Evolutionary conservation across 2,329 filamentous ascomycete species (phyloP).

Genomic region (Trichoderma lentiforme): DNA sequence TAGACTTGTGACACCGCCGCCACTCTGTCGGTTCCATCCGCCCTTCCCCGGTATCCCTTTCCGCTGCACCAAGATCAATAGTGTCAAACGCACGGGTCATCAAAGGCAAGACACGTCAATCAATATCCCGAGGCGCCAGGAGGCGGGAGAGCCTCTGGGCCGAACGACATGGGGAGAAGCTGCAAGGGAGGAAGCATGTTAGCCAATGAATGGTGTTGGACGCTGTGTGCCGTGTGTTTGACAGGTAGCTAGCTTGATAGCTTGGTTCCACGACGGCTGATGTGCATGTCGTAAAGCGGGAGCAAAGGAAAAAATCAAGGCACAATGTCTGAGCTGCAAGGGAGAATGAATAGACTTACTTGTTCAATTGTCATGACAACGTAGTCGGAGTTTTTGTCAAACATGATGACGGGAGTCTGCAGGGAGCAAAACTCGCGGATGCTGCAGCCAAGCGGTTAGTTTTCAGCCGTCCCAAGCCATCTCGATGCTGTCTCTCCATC

Average conservation of each 20-base stretch:
- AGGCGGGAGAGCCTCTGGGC: conserved; percentile 55
- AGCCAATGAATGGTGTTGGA: conserved; percentile 11
- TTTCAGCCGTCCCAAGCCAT: background rate
- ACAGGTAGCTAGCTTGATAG: background rate
- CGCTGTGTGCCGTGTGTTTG: background rate
- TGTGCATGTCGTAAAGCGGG: background rate
- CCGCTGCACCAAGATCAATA: background rate
- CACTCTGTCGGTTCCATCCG: background rate
- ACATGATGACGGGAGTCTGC: conserved; percentile 84
- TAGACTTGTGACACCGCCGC: background rate
- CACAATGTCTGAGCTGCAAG: background rate
- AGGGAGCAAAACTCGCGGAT: conserved; percentile 72
- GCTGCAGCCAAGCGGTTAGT: conserved; percentile 36
- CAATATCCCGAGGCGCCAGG: conserved; percentile 24
- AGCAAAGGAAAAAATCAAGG: background rate
- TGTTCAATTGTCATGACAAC: conserved; percentile 67
- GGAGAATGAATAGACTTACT: conserved; percentile 39
- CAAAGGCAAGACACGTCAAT: conserved; percentile 9
- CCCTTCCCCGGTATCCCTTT: background rate
- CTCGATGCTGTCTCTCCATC: conserved; percentile 2
- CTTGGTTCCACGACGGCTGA: background rate
- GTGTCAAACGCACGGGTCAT: background rate
- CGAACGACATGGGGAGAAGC: conserved; percentile 67
- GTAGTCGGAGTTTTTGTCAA: conserved; percentile 74
- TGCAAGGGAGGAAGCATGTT: conserved; percentile 29